Conservation (phyloP, 2,329 filamentous ascomycete genomes). For the Neocatenulostroma microsporum region DNA sequence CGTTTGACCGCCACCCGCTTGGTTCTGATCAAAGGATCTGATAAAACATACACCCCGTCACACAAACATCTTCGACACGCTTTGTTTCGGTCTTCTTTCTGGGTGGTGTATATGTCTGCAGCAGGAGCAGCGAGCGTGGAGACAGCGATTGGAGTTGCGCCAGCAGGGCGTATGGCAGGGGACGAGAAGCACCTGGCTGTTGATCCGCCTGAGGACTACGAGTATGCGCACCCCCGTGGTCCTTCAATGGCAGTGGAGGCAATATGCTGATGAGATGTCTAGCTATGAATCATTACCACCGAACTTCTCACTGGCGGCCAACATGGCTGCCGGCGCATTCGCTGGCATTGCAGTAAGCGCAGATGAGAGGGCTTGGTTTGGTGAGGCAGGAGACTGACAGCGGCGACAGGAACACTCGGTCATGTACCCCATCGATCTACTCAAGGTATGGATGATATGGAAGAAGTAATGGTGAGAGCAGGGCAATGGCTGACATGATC, state of each 20-base stretch:
- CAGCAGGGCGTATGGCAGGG: slow-evolving; percentile 21
- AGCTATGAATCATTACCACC: slow-evolving; percentile 90
- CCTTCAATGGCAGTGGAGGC: slow-evolving; percentile 4
- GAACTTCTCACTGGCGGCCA: slow-evolving; percentile 87
- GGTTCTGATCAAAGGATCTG: too few species aligned
- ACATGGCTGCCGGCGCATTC: slow-evolving; percentile 94
- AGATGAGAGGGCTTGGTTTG: slow-evolving; percentile 1
- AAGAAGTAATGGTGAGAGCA: slow-evolving; percentile 14
- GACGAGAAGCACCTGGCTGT: slow-evolving; percentile 25
- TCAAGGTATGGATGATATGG: slow-evolving; percentile 62
- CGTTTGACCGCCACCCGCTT: too few species aligned
- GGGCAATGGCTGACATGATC: slow-evolving; percentile 6
- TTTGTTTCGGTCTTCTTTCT: too few species aligned
- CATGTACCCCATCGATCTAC: slow-evolving; percentile 97
- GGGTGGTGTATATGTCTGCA: slow-evolving; percentile 14
- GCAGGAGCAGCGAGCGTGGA: slow-evolving; percentile 10
- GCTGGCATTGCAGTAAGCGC: slow-evolving; percentile 77
- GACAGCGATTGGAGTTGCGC: slow-evolving; percentile 10
- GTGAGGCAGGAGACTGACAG: slow-evolving; percentile 14
- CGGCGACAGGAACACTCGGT: slow-evolving; percentile 78
- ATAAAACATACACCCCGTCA: too few species aligned
- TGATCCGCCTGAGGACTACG: slow-evolving; percentile 30
- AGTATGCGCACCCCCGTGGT: slow-evolving; percentile 18
- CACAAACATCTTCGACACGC: too few species aligned
- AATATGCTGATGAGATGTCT: slow-evolving; percentile 17